A percentile compares a stretch with the other conserved stretches of the same genome.
phyloP scores from a whole-genome alignment of 805 yeast genomes.

The Yamadazyma philogaea region DNA sequence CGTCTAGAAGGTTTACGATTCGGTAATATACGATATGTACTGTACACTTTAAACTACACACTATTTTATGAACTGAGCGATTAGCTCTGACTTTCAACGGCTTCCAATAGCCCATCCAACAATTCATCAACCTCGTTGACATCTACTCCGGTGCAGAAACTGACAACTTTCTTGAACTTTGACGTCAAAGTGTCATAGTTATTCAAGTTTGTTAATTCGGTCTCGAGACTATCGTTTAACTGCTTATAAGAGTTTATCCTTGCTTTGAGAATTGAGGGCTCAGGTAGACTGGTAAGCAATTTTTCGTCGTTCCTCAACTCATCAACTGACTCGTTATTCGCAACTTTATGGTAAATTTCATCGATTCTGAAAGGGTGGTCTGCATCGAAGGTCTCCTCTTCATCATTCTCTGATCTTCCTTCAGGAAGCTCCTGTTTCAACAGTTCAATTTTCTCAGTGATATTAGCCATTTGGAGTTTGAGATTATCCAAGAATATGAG shows the following conservation, averaged over 20 bases:
- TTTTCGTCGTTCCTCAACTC: constrained; percentile 24
- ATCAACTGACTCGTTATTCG: constrained; percentile 23
- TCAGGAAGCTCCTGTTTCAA: constrained; percentile 35
- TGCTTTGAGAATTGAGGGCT: constrained; percentile 56
- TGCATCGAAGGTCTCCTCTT: constrained; percentile 74
- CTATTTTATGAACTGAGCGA: neutral
- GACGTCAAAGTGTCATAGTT: constrained; percentile 41
- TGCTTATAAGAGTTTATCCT: constrained; percentile 75
- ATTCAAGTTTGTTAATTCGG: constrained; percentile 50
- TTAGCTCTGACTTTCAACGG: constrained; percentile 66
- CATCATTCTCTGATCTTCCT: constrained; percentile 31
- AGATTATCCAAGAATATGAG: constrained; percentile 47
- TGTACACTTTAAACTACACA: neutral
- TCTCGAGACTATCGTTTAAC: constrained; percentile 57
- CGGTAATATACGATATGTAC: neutral
- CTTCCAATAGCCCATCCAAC: constrained; percentile 79
- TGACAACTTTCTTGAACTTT: constrained; percentile 84
- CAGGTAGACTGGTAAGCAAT: constrained; percentile 40
- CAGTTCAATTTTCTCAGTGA: constrained; percentile 33
- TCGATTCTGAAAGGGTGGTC: constrained; percentile 86
- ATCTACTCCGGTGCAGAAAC: constrained; percentile 85
- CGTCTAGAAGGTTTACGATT: neutral
- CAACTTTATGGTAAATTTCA: constrained; percentile 54
- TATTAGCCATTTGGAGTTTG: constrained; percentile 43
- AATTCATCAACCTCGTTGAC: constrained; percentile 76